Evolutionary conservation across 1,139 yeast genomes (phyloP), one percentile per base, ranked within the genome.

Genomic region (Neolecta irregularis): DNA sequence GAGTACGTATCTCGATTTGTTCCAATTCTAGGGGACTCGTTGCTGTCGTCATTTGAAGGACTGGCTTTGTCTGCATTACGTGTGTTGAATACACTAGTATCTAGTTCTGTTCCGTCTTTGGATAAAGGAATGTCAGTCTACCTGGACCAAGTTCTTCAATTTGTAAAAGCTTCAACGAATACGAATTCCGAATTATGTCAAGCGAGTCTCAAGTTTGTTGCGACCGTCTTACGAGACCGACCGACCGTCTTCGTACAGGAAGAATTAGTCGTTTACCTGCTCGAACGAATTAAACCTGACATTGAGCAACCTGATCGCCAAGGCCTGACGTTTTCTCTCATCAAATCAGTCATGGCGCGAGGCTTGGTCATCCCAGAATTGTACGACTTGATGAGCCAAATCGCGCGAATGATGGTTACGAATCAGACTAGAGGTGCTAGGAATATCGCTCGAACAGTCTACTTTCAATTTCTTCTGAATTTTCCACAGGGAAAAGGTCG

Each of bases 401-500:
- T 85, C 3, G 67, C 92, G 3, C 70, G 72, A 41, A 76, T 83
- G 23, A 79, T 91, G 94, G 74, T 88, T 20, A 88, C 93, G 1
- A 81, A 80, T 53, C 94, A 83, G 44, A 66, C 88, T 7, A 69
- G 69, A 38, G 83, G 76, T 48, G 78, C 85, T 36, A 67, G 98
- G 42, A 91, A 79, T 48, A 74, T 79, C 57, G 74, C 96, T 6
- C 69, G 96, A 54, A 69, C 80, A 44, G 73, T 79, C 1, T 91
- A 73, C 53, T 78, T 73, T 54, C 88, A 75, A 50, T 91, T 88
- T 49, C 59, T 88, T 49, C 78, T 85, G 75, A 94, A 83, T 49
- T 88, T 80, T 50, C 96, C 93, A 48, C 96, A 88, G 58, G 85
- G 96, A 22, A 69, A 74, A 49, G 85, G 91, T 4, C 70, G 83